Evolutionary conservation across 2,329 filamentous ascomycete genomes (phyloP).

Genomic region (Ophiostoma quercus): DNA sequence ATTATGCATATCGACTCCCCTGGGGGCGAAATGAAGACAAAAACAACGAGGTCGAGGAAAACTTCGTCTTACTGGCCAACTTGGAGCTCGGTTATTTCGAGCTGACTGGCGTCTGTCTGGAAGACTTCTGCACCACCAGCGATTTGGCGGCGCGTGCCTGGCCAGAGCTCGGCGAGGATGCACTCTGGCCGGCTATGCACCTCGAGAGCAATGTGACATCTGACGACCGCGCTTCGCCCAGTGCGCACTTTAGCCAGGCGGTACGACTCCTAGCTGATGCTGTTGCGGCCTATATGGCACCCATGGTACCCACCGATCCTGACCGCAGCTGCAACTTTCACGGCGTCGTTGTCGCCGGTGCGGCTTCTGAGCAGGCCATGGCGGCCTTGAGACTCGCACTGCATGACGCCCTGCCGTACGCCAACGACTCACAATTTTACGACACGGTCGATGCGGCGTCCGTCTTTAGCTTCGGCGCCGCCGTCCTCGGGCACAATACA

Average conservation of each 20-base stretch:
- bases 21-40: neutral
- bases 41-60: neutral
- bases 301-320: neutral
- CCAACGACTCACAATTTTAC: constrained; percentile 7
- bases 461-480: constrained; percentile 18
- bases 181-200: constrained; percentile 5
- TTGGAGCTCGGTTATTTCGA: neutral
- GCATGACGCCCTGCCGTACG: constrained; percentile 15
- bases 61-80: neutral
- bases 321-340: neutral
- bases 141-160: constrained; percentile 8
- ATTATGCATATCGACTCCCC: constrained; percentile 16
- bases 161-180: constrained; percentile 16
- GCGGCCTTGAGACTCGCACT: constrained; percentile 16
- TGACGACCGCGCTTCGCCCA: neutral
- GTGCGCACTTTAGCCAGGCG: neutral
- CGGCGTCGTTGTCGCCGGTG: constrained; percentile 16
- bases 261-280: neutral
- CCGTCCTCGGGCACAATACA: constrained; percentile 13
- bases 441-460: constrained; percentile 14
- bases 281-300: neutral
- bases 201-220: neutral
- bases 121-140: constrained; percentile 3
- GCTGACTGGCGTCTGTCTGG: neutral
- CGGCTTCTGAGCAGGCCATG: constrained; percentile 15